phyloP scores from a whole-genome alignment of 2,329 filamentous ascomycete species.

The Aspergillus hortae region DNA sequence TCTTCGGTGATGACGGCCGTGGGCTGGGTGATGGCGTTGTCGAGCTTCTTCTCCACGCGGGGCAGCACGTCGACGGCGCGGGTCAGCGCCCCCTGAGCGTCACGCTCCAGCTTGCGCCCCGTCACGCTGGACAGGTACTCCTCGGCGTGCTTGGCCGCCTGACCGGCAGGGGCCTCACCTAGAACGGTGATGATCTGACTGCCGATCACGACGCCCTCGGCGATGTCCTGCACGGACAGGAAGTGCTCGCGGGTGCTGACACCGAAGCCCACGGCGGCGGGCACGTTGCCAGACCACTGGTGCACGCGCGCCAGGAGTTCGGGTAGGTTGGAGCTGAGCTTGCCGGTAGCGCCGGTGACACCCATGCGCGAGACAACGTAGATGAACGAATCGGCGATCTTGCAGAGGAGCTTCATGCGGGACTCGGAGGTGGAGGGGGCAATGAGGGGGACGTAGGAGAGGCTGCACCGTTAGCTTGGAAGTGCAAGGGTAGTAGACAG shows the following conservation, averaged over 20 bases:
- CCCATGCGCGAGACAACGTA: constrained; percentile 98
- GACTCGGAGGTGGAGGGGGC: constrained; percentile 87
- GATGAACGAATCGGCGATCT: constrained; percentile 97
- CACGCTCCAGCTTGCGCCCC: constrained; percentile 50
- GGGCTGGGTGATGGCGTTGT: constrained; percentile 48
- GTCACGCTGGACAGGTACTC: constrained; percentile 79
- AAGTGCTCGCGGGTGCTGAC: constrained; percentile 96
- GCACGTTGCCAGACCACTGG: constrained; percentile 84
- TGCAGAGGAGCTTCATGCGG: constrained; percentile 93
- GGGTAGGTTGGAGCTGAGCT: constrained; percentile 76
- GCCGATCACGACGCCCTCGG: constrained; percentile 94
- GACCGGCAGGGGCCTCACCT: constrained; percentile 62
- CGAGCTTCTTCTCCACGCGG: constrained; percentile 59
- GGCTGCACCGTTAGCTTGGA: constrained; percentile 40
- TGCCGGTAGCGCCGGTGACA: constrained; percentile 85
- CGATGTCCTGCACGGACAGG: constrained; percentile 73
- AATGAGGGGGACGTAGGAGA: constrained; percentile 96
- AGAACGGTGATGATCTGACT: constrained; percentile 89
- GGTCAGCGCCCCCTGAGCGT: constrained; percentile 47
- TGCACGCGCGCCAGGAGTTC: constrained; percentile 81
- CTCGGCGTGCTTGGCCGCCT: constrained; percentile 69
- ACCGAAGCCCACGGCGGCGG: constrained; percentile 90
- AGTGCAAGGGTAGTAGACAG: neutral
- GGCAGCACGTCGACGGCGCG: constrained; percentile 69
- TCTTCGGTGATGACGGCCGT: constrained; percentile 63